phyloP scores from a whole-genome alignment of 768 basidiomycete genomes.

The Paxillus involutus region DNA sequence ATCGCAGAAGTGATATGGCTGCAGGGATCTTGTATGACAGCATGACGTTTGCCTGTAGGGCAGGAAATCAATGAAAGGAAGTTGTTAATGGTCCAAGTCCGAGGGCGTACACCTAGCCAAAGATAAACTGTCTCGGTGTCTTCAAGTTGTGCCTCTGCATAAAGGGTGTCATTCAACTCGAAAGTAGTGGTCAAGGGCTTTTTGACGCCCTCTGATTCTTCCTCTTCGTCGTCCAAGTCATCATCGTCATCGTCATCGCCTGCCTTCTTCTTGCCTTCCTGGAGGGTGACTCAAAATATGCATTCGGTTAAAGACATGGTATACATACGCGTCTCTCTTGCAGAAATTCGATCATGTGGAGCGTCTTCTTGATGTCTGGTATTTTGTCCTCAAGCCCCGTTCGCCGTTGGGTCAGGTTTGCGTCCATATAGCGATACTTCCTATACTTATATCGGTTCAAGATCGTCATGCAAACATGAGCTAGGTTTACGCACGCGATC shows the following conservation, averaged over 20 bases:
- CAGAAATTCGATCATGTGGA: constrained; percentile 85
- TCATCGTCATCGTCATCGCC: constrained; percentile 40
- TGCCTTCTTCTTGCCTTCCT: constrained; percentile 62
- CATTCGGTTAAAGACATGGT: background rate
- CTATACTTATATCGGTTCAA: constrained; percentile 47
- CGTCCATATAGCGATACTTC: constrained; percentile 99
- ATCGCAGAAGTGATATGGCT: constrained; percentile 70
- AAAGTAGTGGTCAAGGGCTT: constrained; percentile 81
- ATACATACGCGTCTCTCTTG: constrained; percentile 65
- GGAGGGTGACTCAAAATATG: background rate
- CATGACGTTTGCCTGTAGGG: constrained; percentile 90
- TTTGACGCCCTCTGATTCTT: constrained; percentile 30
- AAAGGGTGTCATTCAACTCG: constrained; percentile 95
- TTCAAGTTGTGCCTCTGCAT: constrained; percentile 85
- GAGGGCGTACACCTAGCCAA: constrained; percentile 85
- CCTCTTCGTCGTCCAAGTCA: constrained; percentile 54
- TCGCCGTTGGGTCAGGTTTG: constrained; percentile 75
- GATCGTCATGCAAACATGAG: constrained; percentile 7
- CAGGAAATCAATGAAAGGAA: background rate
- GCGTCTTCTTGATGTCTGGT: constrained; percentile 91
- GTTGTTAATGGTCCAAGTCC: background rate
- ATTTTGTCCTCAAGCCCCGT: constrained; percentile 89
- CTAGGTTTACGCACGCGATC: constrained; percentile 67
- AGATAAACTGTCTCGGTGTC: constrained; percentile 88
- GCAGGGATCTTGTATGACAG: constrained; percentile 84